A percentile compares a stretch with the other conserved stretches of the same genome.
These are phyloP conservation scores for Cyphellophora attinorum DNA, from an alignment of 2,329 filamentous ascomycete species.

Conservation along the genomic window DNA sequence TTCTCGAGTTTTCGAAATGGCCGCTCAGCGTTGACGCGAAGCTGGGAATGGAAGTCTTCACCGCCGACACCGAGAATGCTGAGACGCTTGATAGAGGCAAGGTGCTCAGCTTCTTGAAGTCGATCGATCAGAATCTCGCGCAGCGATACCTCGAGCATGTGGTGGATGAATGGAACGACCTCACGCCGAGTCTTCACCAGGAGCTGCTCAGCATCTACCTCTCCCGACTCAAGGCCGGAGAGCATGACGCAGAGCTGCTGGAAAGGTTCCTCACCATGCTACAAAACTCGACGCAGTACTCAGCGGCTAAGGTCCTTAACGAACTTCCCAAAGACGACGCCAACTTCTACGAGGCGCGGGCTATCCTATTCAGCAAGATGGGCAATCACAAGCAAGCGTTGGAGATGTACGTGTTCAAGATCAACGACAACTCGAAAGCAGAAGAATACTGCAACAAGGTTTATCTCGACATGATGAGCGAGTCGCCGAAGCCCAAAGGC, in stretches of 20 bases:
- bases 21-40: conserved; percentile 62
- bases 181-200: conserved; percentile 80
- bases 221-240: conserved; percentile 34
- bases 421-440: conserved; percentile 77
- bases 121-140: conserved; percentile 62
- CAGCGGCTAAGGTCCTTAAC: conserved; percentile 64
- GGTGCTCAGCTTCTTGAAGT: conserved; percentile 64
- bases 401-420: conserved; percentile 95
- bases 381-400: conserved; percentile 88
- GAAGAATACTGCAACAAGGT: conserved; percentile 93
- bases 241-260: conserved; percentile 44
- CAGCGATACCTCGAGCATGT: conserved; percentile 83
- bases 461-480: conserved; percentile 47
- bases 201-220: conserved; percentile 66
- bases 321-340: conserved; percentile 74
- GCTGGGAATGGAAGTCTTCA: conserved; percentile 83
- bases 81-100: conserved; percentile 72
- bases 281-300: conserved; percentile 68
- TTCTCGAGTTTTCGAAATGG: conserved; percentile 88
- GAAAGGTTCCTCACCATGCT: conserved; percentile 65
- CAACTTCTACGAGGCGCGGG: conserved; percentile 78
- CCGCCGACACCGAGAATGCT: conserved; percentile 88
- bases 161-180: conserved; percentile 75
- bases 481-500: conserved; percentile 23
- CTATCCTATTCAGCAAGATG: conserved; percentile 89